Evolutionary conservation across 1,139 yeast genomes (phyloP), one percentile per base, ranked within the genome.

Genomic region (Kodamaea sp.): DNA sequence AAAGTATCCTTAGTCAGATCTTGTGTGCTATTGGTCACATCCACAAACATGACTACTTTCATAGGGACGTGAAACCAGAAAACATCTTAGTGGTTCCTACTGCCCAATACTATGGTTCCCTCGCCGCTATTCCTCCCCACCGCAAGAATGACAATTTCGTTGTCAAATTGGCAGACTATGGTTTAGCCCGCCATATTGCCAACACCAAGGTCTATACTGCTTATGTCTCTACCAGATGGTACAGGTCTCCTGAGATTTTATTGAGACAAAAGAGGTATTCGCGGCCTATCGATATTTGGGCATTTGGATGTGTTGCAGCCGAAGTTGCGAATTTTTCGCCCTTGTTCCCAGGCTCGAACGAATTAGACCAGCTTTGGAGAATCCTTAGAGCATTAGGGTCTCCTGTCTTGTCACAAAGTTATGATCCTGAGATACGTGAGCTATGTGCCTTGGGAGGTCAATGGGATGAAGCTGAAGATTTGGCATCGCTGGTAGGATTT

Each of bases 181-280:
- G 98, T 0, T 71, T 90, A 34, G 86, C 96, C 10, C 76, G 97
- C 44, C 79, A 76, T 44, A 63, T 76, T 11, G 63, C 68, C 28
- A 76, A 78, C 50, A 53, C 54, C 20, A 73, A 70, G 34, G 77
- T 80, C 0, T 86, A 76, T 53, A 83, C 95, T 0, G 78, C 85
- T 1, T 92, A 92, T 51, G 94, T 92, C 6, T 85, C 96, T 0
- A 92, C 97, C 0, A 74, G 98, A 49, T 92, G 97, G 97, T 92
- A 92, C 57, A 70, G 98, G 41, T 82, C 97, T 0, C 98, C 98
- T 0, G 98, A 92, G 59, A 83, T 92, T 28, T 67, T 92, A 28
- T 66, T 92, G 38, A 72, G 92, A 42, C 76, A 77, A 43, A 72
- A 73, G 7, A 62, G 61, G 47, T 88, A 92, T 56, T 78, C 92